These are phyloP conservation scores for Mortierella sp. DNA, from an alignment of 371 early-diverging fungal genomes.

Conservation along the genomic window DNA sequence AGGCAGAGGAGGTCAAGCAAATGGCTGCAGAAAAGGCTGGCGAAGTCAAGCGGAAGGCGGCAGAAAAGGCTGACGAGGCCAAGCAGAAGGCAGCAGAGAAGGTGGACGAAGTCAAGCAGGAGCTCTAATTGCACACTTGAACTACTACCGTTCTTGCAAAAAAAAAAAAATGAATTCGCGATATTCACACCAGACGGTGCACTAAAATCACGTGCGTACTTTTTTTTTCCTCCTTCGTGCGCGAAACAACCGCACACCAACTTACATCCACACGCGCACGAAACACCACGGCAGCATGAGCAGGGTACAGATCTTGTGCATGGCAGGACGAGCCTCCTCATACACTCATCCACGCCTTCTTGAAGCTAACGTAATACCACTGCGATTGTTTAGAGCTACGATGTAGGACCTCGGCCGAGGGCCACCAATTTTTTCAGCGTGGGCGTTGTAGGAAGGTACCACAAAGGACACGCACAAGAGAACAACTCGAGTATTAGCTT, in stretches of 20 bases:
- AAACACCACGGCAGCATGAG: constrained; percentile 2
- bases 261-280: background rate
- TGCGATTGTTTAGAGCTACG: constrained; percentile 11
- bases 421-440: constrained; percentile 35
- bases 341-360: background rate
- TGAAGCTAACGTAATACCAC: background rate
- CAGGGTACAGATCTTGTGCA: constrained; percentile 4
- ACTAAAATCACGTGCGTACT: background rate
- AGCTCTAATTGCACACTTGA: constrained; percentile 9
- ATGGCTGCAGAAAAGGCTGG: constrained; percentile 12
- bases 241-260: too few species aligned
- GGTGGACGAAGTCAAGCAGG: constrained; percentile 19
- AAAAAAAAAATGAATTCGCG: too few species aligned
- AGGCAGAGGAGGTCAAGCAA: background rate
- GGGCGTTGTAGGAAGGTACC: constrained; percentile 51
- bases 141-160: background rate
- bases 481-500: too few species aligned
- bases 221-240: background rate
- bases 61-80: constrained; percentile 8
- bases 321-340: background rate
- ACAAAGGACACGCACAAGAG: too few species aligned
- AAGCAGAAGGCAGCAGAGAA: constrained; percentile 17
- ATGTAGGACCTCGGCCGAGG: constrained; percentile 26
- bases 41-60: constrained; percentile 17
- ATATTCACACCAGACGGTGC: too few species aligned